These are phyloP conservation scores for Irineochytrium annulatum DNA, from an alignment of 192 early-diverging fungal species.

Conservation along the genomic window DNA sequence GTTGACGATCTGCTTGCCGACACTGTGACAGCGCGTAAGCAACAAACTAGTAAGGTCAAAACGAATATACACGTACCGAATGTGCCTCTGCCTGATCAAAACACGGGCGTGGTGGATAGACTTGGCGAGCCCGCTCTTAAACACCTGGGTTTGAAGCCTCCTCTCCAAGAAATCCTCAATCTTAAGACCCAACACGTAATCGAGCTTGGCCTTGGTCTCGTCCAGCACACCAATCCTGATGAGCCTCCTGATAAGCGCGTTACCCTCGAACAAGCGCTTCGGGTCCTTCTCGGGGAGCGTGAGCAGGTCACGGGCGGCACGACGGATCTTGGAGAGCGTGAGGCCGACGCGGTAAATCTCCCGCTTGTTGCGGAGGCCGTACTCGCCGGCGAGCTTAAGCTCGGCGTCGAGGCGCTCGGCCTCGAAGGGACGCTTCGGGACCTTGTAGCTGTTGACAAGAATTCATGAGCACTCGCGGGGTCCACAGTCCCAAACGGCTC, in stretches of 20 bases:
- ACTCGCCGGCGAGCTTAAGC: slow-evolving; percentile 93
- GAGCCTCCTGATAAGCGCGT: slow-evolving; percentile 96
- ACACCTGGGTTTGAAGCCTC: slow-evolving; percentile 98
- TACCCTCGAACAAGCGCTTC: slow-evolving; percentile 98
- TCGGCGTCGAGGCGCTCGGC: slow-evolving; percentile 87
- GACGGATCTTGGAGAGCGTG: slow-evolving; percentile 98
- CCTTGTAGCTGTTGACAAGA: slow-evolving; percentile 45
- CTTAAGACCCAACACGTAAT: slow-evolving; percentile 97
- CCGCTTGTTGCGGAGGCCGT: slow-evolving; percentile 97
- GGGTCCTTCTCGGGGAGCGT: slow-evolving; percentile 95
- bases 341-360: slow-evolving; percentile 98
- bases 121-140: slow-evolving; percentile 96
- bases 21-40: slow-evolving; percentile 27
- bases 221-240: slow-evolving; percentile 98
- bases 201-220: slow-evolving; percentile 95
- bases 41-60: background rate
- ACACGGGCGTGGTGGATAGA: slow-evolving; percentile 99
- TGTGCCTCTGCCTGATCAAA: slow-evolving; percentile 97
- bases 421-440: slow-evolving; percentile 95
- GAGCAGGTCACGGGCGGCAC: slow-evolving; percentile 99
- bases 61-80: slow-evolving; percentile 58
- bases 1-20: slow-evolving; percentile 97
- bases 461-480: no score
- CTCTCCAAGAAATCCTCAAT: slow-evolving; percentile 99
- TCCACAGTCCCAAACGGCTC: no score